Evolutionary conservation across 495 filamentous ascomycete genomes (phyloP).

Genomic region (Ascodesmis nigricans): DNA sequence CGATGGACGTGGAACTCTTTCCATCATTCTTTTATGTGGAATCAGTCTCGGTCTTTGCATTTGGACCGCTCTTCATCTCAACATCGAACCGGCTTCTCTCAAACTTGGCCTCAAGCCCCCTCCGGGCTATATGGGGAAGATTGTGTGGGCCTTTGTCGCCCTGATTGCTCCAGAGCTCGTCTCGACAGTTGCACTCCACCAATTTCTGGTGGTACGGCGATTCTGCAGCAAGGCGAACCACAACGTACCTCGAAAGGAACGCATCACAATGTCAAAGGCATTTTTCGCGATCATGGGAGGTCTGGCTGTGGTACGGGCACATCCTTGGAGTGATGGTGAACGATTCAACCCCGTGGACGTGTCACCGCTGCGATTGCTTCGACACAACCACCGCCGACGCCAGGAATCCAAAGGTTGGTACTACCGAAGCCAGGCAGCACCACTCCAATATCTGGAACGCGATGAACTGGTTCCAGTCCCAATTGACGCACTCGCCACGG

Average conservation of each 20-base stretch:
- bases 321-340: too few species aligned
- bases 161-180: slow-evolving; percentile 4
- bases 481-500: too few species aligned
- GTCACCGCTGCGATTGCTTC: too few species aligned
- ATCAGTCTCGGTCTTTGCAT: slow-evolving; percentile 2
- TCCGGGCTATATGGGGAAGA: slow-evolving; percentile 1
- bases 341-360: too few species aligned
- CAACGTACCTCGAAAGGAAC: not conserved
- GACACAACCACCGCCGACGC: too few species aligned
- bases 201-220: slow-evolving; percentile 1
- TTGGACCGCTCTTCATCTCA: slow-evolving; percentile 8
- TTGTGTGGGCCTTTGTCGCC: not conserved
- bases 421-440: too few species aligned
- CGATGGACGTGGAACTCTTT: not conserved
- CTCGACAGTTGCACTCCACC: slow-evolving; percentile 1
- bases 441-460: too few species aligned
- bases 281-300: slow-evolving; percentile 8
- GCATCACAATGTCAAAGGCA: not conserved
- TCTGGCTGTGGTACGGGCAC: not conserved
- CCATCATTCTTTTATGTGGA: not conserved
- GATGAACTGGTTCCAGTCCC: too few species aligned
- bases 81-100: slow-evolving; percentile 2
- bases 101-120: not conserved
- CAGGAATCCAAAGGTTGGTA: too few species aligned
- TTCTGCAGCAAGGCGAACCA: not conserved